Evolutionary conservation across 2,329 filamentous ascomycete species (phyloP).

Genomic region (Pleoardoris graminearum): DNA sequence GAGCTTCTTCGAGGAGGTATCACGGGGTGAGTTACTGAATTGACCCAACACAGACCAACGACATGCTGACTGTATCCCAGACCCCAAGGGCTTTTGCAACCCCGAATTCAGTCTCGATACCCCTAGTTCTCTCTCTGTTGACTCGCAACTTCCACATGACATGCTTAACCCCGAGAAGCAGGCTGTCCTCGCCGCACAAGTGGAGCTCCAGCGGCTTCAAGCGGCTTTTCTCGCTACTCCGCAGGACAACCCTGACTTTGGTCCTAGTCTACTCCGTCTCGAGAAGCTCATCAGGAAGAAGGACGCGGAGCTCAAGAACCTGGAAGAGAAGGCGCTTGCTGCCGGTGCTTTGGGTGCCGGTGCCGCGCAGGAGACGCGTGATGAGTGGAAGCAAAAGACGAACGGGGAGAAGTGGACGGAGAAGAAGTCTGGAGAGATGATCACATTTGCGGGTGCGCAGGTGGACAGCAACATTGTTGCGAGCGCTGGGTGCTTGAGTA

Average conservation of each 20-base stretch:
- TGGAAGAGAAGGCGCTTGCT: constrained; percentile 22
- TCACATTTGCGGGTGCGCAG: constrained; percentile 36
- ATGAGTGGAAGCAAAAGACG: constrained; percentile 23
- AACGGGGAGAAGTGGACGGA: constrained; percentile 28
- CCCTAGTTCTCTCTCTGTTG: constrained; percentile 12
- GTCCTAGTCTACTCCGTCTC: constrained; percentile 23
- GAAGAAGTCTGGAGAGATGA: constrained; percentile 24
- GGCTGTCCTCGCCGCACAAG: constrained; percentile 9
- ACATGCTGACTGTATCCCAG: constrained; percentile 17
- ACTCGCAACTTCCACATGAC: constrained; percentile 2
- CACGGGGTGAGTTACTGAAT: constrained; percentile 24
- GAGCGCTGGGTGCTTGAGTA: constrained; percentile 31
- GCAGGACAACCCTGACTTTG: constrained; percentile 14
- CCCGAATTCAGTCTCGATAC: constrained; percentile 22
- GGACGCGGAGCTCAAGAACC: constrained; percentile 18
- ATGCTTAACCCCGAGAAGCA: constrained; percentile 24
- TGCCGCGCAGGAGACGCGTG: constrained; percentile 19
- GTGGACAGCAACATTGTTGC: constrained; percentile 37
- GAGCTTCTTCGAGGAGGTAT: constrained; percentile 64
- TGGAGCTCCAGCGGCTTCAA: constrained; percentile 25
- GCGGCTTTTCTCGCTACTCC: constrained; percentile 26
- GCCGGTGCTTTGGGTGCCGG: constrained; percentile 20
- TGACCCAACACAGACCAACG: background rate
- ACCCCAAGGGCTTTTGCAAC: constrained; percentile 44
- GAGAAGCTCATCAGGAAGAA: constrained; percentile 23